A percentile compares a stretch with the other conserved stretches of the same genome.
Conservation (phyloP, 805 yeast genomes). For the Metschnikowia similis region DNA sequence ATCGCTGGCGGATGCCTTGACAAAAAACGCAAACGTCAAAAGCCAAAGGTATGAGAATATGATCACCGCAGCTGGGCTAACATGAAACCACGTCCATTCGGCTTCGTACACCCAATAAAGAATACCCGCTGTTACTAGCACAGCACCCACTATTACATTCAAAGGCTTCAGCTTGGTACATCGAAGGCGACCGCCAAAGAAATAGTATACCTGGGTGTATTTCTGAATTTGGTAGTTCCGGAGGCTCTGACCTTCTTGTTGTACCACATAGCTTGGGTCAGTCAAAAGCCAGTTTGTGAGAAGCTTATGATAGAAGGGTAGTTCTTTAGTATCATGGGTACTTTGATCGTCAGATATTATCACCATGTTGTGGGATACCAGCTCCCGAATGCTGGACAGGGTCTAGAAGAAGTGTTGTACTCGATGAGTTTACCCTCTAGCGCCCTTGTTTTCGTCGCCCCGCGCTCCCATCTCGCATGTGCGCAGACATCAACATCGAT, state of each 20-base stretch:
- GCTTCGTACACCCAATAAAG: slow-evolving; percentile 47
- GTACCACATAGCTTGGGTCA: slow-evolving; percentile 17
- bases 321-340: neutral
- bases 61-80: slow-evolving; percentile 54
- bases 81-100: slow-evolving; percentile 52
- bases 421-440: neutral
- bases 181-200: slow-evolving; percentile 64
- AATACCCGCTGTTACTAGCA: slow-evolving; percentile 44
- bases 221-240: slow-evolving; percentile 44
- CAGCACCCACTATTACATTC: slow-evolving; percentile 30
- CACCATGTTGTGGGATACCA: slow-evolving; percentile 1
- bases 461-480: neutral
- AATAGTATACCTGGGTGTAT: slow-evolving; percentile 35
- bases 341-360: neutral
- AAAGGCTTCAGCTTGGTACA: slow-evolving; percentile 39
- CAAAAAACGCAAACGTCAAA: slow-evolving; percentile 43
- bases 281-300: slow-evolving; percentile 24
- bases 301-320: slow-evolving; percentile 5
- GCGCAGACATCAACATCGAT: neutral
- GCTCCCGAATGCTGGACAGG: neutral
- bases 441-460: neutral
- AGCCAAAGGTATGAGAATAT: slow-evolving; percentile 58
- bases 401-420: neutral
- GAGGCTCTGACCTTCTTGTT: slow-evolving; percentile 1
- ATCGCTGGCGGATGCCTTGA: slow-evolving; percentile 56